phyloP scores from a whole-genome alignment of 106 monocot genomes.

The Alisma plantagoaquatica region DNA sequence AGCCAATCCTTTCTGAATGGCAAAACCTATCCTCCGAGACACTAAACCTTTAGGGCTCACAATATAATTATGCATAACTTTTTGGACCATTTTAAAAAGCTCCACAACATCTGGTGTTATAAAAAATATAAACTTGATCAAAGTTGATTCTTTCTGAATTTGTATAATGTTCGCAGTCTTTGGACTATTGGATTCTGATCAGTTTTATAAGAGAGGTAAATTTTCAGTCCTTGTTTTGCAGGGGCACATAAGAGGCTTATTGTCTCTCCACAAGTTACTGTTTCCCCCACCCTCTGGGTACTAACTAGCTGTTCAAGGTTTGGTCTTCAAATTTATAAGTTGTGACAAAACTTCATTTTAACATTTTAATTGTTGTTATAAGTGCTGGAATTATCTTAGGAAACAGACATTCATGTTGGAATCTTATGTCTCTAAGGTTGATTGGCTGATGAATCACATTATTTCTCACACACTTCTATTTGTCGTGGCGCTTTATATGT shows the following conservation, averaged over 20 bases:
- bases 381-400: constrained; percentile 98
- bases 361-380: constrained; percentile 15
- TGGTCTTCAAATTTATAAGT: neutral
- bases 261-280: constrained; percentile 80
- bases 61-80: no score
- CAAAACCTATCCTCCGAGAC: no score
- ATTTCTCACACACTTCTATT: constrained; percentile 74
- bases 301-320: constrained; percentile 87
- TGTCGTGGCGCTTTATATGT: constrained; percentile 84
- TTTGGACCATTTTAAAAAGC: no score
- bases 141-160: no score
- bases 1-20: no score
- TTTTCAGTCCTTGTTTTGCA: no score
- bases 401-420: constrained; percentile 99
- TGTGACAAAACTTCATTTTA: neutral
- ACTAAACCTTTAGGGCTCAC: no score
- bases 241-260: constrained; percentile 93
- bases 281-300: constrained; percentile 97
- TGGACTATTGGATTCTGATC: no score
- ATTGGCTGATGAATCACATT: constrained; percentile 97
- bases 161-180: no score
- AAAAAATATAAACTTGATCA: no score
- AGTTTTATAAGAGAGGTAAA: no score
- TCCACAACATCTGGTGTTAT: no score
- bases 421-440: constrained; percentile 81